Percentiles rank a stretch among this genome's conserved stretches.
phyloP scores from a whole-genome alignment of 1,284 basidiomycete genomes.

The Ceratobasidium sp. region DNA sequence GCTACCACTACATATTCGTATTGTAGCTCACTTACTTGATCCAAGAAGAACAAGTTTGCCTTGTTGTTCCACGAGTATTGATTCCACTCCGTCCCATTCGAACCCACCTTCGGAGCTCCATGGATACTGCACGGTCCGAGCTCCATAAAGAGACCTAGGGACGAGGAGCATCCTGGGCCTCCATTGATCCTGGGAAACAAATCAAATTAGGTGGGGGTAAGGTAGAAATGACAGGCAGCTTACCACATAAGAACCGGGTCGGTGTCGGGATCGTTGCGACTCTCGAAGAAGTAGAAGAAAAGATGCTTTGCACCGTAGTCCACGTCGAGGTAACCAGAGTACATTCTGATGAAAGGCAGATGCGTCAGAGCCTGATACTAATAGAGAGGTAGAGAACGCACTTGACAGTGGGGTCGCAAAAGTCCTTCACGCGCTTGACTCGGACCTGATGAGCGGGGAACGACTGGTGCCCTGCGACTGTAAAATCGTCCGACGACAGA shows the following conservation, averaged over 20 bases:
- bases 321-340: conserved; percentile 73
- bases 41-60: conserved; percentile 76
- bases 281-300: conserved; percentile 91
- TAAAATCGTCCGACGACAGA: conserved; percentile 25
- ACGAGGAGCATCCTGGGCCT: conserved; percentile 67
- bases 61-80: conserved; percentile 72
- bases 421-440: conserved; percentile 30
- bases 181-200: conserved; percentile 75
- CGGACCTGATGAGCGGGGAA: conserved; percentile 27
- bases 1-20: not conserved
- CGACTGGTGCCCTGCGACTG: conserved; percentile 19
- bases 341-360: conserved; percentile 55
- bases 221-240: not conserved
- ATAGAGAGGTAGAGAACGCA: conserved; percentile 3
- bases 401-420: conserved; percentile 33
- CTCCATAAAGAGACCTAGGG: conserved; percentile 74
- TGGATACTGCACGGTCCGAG: conserved; percentile 60
- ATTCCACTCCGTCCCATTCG: conserved; percentile 65
- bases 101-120: conserved; percentile 47
- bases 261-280: conserved; percentile 69
- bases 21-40: conserved; percentile 61
- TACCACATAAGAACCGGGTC: conserved; percentile 44
- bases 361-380: not conserved
- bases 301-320: conserved; percentile 74
- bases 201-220: conserved; percentile 55